phyloP scores from a whole-genome alignment of 495 filamentous ascomycete genomes.

The Trichoderma gamsii region DNA sequence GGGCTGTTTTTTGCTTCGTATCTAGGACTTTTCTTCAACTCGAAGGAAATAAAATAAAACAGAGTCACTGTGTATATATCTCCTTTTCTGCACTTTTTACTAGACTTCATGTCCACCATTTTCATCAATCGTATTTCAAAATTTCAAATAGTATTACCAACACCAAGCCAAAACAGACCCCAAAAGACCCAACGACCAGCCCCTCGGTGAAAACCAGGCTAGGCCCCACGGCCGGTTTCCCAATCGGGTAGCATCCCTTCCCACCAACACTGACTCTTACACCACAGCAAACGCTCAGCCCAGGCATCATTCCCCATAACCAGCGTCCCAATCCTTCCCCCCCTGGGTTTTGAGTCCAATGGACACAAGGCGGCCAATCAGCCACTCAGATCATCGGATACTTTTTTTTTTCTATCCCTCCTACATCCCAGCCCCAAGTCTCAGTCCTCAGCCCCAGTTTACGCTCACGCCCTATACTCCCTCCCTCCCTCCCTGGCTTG shows the following conservation, averaged over 20 bases:
- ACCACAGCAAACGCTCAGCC: no score
- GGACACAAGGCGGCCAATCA: conserved; percentile 9
- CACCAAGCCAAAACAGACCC: not conserved
- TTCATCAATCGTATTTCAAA: not conserved
- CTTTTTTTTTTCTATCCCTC: not conserved
- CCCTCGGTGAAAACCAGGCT: not conserved
- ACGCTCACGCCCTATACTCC: not conserved
- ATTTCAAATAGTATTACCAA: not conserved
- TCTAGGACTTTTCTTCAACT: no score
- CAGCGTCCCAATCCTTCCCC: not conserved
- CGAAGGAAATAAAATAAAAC: no score
- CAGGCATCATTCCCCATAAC: conserved; percentile 1
- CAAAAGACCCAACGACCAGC: not conserved
- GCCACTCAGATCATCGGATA: conserved; percentile 3
- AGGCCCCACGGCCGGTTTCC: not conserved
- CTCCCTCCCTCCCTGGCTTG: not conserved
- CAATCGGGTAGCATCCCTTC: not conserved
- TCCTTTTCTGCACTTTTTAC: no score
- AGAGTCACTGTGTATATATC: no score
- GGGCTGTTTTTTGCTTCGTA: no score
- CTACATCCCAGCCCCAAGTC: not conserved
- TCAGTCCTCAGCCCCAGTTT: not conserved
- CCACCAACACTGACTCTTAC: no score
- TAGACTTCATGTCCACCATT: no score
- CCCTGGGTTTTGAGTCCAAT: not conserved